Evolutionary conservation across 768 basidiomycete species (phyloP).

Genomic region (Lentinula boryana): DNA sequence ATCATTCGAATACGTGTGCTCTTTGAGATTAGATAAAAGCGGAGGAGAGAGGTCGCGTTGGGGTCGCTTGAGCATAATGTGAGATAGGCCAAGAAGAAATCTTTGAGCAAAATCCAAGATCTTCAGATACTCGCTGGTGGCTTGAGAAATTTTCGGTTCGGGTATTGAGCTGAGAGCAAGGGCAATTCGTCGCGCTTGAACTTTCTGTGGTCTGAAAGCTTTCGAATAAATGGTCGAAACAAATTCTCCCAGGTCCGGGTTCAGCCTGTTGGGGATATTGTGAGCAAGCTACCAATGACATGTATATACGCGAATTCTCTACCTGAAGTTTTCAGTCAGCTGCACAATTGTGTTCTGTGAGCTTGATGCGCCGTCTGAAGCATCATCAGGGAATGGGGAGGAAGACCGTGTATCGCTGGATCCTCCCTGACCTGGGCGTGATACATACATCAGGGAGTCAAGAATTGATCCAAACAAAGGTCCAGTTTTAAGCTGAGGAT

Average conservation of each 20-base stretch:
- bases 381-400: constrained; percentile 12
- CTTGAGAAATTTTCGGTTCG: constrained; percentile 10
- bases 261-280: constrained; percentile 25
- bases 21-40: constrained; percentile 9
- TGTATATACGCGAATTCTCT: background rate
- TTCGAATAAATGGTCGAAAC: constrained; percentile 46
- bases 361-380: constrained; percentile 12
- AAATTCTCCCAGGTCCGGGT: constrained; percentile 48
- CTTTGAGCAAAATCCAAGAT: constrained; percentile 22
- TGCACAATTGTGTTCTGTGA: constrained; percentile 37
- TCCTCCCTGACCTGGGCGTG: constrained; percentile 11
- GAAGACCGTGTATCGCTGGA: constrained; percentile 12
- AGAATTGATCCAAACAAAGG: constrained; percentile 43
- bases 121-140: constrained; percentile 16
- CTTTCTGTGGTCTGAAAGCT: constrained; percentile 42
- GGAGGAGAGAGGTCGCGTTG: constrained; percentile 28
- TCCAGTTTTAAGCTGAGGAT: constrained; percentile 31
- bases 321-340: constrained; percentile 48
- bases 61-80: constrained; percentile 37
- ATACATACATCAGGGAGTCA: constrained; percentile 35
- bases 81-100: constrained; percentile 35
- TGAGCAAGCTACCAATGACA: background rate
- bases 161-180: constrained; percentile 22
- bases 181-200: constrained; percentile 34
- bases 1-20: constrained; percentile 11